Evolutionary conservation across 495 filamentous ascomycete species (phyloP).

Genomic region (Aspergillus panamensis): DNA sequence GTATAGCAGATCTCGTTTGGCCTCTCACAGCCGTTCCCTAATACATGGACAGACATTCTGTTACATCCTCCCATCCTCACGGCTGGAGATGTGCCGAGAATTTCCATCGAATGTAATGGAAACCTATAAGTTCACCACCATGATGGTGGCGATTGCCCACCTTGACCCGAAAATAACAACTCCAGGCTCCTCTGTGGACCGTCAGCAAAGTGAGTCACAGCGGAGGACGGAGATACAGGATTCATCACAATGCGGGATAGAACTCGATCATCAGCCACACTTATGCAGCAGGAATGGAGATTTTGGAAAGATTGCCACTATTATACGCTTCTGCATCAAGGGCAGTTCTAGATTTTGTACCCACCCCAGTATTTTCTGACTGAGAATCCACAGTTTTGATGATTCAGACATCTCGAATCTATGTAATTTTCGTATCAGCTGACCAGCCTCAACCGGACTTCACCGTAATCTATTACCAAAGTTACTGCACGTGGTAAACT

Average conservation of each 20-base stretch:
- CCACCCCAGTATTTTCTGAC: too few species aligned
- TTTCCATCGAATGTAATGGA: neutral
- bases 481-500: neutral
- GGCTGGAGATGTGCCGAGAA: neutral
- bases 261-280: neutral
- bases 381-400: too few species aligned
- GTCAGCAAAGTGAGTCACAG: neutral
- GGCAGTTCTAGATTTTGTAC: too few species aligned
- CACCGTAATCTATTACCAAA: neutral
- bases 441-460: neutral
- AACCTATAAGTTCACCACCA: neutral
- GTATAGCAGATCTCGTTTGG: too few species aligned
- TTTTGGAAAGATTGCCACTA: neutral
- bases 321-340: neutral
- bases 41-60: too few species aligned
- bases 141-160: neutral
- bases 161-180: neutral
- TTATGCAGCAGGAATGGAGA: neutral
- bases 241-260: neutral
- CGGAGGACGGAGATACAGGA: too few species aligned
- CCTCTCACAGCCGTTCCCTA: too few species aligned
- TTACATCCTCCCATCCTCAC: neutral
- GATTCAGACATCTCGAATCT: too few species aligned
- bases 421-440: neutral
- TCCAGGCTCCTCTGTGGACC: neutral